These are phyloP conservation scores for thale cress (Arabidopsis thaliana) DNA, from an alignment of 345 rosid genomes.

Conservation along the genomic window DNA sequence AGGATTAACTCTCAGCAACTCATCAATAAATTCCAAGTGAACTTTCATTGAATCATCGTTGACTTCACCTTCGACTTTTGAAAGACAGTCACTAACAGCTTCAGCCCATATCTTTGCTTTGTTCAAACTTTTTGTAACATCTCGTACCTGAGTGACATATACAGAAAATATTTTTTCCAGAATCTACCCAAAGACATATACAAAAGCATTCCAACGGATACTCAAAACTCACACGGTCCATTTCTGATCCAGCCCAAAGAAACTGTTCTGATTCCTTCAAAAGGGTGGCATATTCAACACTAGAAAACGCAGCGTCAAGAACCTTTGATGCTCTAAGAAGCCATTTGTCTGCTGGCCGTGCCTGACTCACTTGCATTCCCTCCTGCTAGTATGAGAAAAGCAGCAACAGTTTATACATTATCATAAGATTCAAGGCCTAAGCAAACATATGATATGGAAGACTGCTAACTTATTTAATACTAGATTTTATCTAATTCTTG, in stretches of 20 bases:
- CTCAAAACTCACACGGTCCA: conserved; percentile 73
- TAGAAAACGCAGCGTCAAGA: conserved; percentile 56
- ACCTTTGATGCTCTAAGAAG: conserved; percentile 54
- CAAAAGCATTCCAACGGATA: conserved; percentile 28
- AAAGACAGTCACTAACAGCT: conserved; percentile 63
- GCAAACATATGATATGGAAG: not conserved
- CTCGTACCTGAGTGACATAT: conserved; percentile 64
- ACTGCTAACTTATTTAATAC: not conserved
- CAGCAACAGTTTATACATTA: conserved; percentile 1
- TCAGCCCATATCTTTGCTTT: conserved; percentile 76
- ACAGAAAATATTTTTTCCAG: conserved; percentile 8
- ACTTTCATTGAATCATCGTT: conserved; percentile 53
- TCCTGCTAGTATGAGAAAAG: conserved; percentile 33
- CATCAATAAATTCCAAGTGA: conserved; percentile 51
- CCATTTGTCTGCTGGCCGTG: conserved; percentile 82
- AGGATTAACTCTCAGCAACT: conserved; percentile 61
- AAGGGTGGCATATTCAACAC: conserved; percentile 53
- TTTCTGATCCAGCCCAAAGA: conserved; percentile 96
- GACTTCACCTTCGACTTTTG: conserved; percentile 57
- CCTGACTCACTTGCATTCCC: conserved; percentile 48
- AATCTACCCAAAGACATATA: conserved; percentile 28
- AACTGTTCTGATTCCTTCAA: conserved; percentile 92
- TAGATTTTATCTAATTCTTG: conserved; percentile 12
- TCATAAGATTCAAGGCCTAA: conserved; percentile 15
- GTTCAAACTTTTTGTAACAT: conserved; percentile 59